These are phyloP conservation scores for Linnemannia elongata DNA, from an alignment of 192 early-diverging fungal genomes.

Conservation along the genomic window DNA sequence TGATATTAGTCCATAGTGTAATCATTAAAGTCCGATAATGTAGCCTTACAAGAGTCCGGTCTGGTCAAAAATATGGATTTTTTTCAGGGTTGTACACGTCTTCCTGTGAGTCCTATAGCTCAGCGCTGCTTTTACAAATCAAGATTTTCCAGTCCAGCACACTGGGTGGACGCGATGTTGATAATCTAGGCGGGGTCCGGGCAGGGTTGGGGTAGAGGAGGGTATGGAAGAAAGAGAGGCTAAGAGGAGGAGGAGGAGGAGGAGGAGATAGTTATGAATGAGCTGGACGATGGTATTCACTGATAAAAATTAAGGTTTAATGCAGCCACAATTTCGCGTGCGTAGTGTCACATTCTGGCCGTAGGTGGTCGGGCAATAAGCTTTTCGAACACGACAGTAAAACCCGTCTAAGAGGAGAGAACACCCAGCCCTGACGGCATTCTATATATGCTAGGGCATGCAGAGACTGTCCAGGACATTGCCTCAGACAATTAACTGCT, in stretches of 20 bases:
- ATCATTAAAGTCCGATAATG: constrained; percentile 11
- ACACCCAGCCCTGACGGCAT: too few species aligned
- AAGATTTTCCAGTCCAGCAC: constrained; percentile 12
- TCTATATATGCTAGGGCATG: too few species aligned
- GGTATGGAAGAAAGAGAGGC: constrained; percentile 37
- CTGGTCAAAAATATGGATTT: constrained; percentile 6
- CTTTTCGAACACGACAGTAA: too few species aligned
- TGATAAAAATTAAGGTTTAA: too few species aligned
- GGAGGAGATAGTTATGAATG: too few species aligned
- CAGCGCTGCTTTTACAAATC: constrained; percentile 13
- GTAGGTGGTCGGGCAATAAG: too few species aligned
- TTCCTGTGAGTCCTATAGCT: constrained; percentile 19
- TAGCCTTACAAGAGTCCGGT: constrained; percentile 23
- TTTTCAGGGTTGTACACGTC: constrained; percentile 23
- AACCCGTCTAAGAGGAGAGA: too few species aligned
- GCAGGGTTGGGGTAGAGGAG: constrained; percentile 31
- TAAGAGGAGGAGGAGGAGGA: constrained; percentile 1
- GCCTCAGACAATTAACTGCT: too few species aligned
- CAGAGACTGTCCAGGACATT: too few species aligned
- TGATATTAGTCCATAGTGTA: constrained; percentile 25
- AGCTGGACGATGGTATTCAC: too few species aligned
- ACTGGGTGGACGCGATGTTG: constrained; percentile 14
- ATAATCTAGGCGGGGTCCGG: constrained; percentile 17
- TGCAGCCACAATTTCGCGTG: too few species aligned
- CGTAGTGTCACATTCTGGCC: too few species aligned